Evolutionary conservation across 768 basidiomycete genomes (phyloP).

Genomic region (Stropharia rugosoannulata): DNA sequence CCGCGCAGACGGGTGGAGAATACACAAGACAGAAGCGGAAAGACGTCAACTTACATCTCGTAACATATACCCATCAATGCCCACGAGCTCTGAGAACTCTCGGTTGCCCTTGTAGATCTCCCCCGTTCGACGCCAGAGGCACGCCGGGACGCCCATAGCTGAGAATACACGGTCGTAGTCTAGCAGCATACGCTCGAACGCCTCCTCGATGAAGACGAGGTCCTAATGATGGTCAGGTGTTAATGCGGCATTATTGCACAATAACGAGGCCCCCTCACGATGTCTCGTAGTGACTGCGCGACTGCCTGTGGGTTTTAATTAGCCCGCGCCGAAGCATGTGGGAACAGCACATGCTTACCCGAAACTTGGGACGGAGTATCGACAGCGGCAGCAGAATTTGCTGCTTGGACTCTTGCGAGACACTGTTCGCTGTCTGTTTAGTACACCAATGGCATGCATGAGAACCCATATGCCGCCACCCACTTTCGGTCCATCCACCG

Average conservation of each 20-base stretch:
- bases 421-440: conserved; percentile 40
- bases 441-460: not conserved
- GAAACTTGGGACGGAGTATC: conserved; percentile 81
- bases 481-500: conserved; percentile 97
- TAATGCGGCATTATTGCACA: conserved; percentile 13
- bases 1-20: not conserved
- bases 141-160: conserved; percentile 96
- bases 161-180: conserved; percentile 95
- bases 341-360: conserved; percentile 42
- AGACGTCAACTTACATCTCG: conserved; percentile 60
- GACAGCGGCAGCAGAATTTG: conserved; percentile 89
- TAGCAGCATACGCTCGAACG: conserved; percentile 90
- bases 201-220: conserved; percentile 96
- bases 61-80: conserved; percentile 84
- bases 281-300: conserved; percentile 80
- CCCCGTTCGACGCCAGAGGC: conserved; percentile 94
- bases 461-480: conserved; percentile 12
- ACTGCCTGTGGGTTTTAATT: conserved; percentile 49
- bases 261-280: conserved; percentile 40
- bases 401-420: conserved; percentile 88
- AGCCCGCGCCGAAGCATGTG: not conserved
- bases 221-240: conserved; percentile 47
- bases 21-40: not conserved
- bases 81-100: conserved; percentile 90
- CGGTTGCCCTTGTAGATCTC: conserved; percentile 99